Percentiles rank a stretch among this genome's conserved stretches.
Evolutionary conservation across 2,329 filamentous ascomycete genomes (phyloP).

Genomic region (Fusarium proliferatum): DNA sequence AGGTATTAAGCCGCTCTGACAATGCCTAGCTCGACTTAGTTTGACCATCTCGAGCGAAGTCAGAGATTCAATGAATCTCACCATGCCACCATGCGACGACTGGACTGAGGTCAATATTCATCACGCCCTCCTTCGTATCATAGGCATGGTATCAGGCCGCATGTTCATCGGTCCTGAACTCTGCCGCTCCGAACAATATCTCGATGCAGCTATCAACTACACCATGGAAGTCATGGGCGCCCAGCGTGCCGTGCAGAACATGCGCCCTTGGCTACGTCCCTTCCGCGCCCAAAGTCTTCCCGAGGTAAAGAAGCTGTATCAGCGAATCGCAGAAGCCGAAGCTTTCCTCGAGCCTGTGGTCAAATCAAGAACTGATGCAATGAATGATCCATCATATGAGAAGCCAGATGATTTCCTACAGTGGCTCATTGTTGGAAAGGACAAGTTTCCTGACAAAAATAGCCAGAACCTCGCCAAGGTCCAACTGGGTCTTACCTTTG

Average conservation of each 20-base stretch:
- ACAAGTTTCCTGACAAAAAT: not conserved
- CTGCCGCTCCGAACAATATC: not conserved
- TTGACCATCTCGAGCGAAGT: not conserved
- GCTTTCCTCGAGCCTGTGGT: not conserved
- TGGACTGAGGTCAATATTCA: not conserved
- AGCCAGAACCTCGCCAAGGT: not conserved
- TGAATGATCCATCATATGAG: not conserved
- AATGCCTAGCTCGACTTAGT: not conserved
- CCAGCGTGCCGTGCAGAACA: not conserved
- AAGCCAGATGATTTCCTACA: conserved; percentile 2
- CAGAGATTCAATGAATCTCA: not conserved
- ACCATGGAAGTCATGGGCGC: not conserved
- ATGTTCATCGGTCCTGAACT: conserved; percentile 6
- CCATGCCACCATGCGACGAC: not conserved
- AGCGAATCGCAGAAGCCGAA: not conserved
- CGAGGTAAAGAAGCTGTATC: not conserved
- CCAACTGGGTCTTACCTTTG: not conserved
- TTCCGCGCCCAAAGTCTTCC: not conserved
- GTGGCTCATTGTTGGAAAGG: not conserved
- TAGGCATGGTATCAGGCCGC: not conserved
- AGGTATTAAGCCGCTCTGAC: not conserved
- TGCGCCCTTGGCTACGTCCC: not conserved
- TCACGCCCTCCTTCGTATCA: not conserved
- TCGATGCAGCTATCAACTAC: conserved; percentile 1
- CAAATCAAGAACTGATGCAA: not conserved